Conservation (phyloP, 164 flowering plant genomes). For the Taxillus chinensis region DNA sequence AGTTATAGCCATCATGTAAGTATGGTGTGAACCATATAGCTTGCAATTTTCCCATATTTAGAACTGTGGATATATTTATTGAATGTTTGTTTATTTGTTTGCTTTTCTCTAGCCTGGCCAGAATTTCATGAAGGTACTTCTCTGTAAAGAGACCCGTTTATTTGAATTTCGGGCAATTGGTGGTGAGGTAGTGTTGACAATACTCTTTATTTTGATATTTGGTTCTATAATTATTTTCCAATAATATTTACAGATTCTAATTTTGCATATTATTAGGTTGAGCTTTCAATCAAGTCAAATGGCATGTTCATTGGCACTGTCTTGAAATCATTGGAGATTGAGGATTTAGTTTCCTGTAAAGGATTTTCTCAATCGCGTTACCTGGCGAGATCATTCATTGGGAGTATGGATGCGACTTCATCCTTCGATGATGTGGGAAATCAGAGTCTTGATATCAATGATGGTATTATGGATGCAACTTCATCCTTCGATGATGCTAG, state of each 20-base stretch:
- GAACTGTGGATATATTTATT: constrained; percentile 3
- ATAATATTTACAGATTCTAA: background rate
- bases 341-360: constrained; percentile 55
- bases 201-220: background rate
- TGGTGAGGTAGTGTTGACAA: constrained; percentile 54
- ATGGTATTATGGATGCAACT: constrained; percentile 23
- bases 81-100: background rate
- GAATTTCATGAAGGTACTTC: constrained; percentile 46
- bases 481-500: constrained; percentile 19
- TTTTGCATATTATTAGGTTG: constrained; percentile 49
- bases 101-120: constrained; percentile 30
- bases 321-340: constrained; percentile 80
- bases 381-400: constrained; percentile 73
- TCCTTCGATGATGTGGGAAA: constrained; percentile 18
- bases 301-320: constrained; percentile 86
- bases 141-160: constrained; percentile 57
- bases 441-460: constrained; percentile 16
- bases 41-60: constrained; percentile 1
- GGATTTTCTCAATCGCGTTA: constrained; percentile 36
- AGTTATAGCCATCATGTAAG: constrained; percentile 45
- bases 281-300: constrained; percentile 53
- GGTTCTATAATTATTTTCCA: too few species aligned
- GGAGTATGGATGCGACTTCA: constrained; percentile 24
- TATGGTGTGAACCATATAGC: background rate
- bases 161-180: constrained; percentile 93